These are phyloP conservation scores for Puccinia horiana DNA, from an alignment of 1,284 basidiomycete genomes.

Conservation along the genomic window DNA sequence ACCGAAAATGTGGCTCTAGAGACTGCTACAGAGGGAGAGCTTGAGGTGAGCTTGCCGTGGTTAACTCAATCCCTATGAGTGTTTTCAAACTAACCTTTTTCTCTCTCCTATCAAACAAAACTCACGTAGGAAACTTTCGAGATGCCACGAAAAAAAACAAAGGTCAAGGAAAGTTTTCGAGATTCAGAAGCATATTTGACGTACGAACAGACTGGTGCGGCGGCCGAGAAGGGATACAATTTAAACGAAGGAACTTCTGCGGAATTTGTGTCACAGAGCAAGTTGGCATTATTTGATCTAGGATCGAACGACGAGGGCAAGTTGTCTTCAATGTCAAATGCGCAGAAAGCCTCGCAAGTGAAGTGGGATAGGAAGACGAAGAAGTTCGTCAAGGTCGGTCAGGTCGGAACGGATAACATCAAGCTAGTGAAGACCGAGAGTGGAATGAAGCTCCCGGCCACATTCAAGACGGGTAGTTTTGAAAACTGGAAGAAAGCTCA, in stretches of 20 bases:
- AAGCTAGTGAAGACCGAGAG: slow-evolving; percentile 93
- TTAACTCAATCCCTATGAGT: neutral
- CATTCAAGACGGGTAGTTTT: slow-evolving; percentile 87
- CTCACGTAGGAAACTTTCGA: slow-evolving; percentile 74
- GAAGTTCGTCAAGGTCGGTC: slow-evolving; percentile 83
- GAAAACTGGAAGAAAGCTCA: slow-evolving; percentile 90
- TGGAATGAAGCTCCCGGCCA: slow-evolving; percentile 86
- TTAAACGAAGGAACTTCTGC: slow-evolving; percentile 57
- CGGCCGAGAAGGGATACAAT: slow-evolving; percentile 78
- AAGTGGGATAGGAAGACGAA: slow-evolving; percentile 97
- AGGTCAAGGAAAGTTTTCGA: slow-evolving; percentile 63
- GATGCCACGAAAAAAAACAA: slow-evolving; percentile 62
- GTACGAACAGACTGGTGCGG: slow-evolving; percentile 80
- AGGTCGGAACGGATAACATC: slow-evolving; percentile 84
- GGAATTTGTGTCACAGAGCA: slow-evolving; percentile 81
- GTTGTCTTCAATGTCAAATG: slow-evolving; percentile 62
- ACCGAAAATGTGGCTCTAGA: neutral
- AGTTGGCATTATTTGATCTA: slow-evolving; percentile 77
- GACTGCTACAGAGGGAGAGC: slow-evolving; percentile 37
- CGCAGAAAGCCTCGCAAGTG: slow-evolving; percentile 68
- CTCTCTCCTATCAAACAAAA: neutral
- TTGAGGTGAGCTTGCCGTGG: too few species aligned
- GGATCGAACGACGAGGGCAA: slow-evolving; percentile 72
- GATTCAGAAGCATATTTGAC: slow-evolving; percentile 90
- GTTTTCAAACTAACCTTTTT: neutral